These are phyloP conservation scores for Orbilia blumenaviensis DNA, from an alignment of 2,329 filamentous ascomycete species.

Conservation along the genomic window DNA sequence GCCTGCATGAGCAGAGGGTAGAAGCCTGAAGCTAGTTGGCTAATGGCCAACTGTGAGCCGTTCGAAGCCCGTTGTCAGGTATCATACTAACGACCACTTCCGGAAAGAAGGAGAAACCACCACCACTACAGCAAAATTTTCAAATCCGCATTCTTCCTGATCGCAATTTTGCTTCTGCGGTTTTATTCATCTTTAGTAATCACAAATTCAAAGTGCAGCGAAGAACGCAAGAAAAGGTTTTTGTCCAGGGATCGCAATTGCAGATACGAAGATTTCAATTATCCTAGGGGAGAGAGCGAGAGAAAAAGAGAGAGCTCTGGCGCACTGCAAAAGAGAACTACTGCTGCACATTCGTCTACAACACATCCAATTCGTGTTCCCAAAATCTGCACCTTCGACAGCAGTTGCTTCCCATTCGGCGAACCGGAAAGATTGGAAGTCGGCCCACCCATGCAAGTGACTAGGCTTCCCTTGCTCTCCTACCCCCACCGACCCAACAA, in stretches of 20 bases:
- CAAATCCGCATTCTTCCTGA: neutral
- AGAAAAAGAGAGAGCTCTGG: neutral
- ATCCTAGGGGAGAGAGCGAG: no score
- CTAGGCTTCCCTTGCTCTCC: neutral
- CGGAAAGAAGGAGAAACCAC: neutral
- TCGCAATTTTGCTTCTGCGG: neutral
- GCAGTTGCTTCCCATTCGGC: conserved; percentile 36
- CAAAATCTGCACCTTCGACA: conserved; percentile 18
- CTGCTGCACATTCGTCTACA: conserved; percentile 16
- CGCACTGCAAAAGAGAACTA: neutral
- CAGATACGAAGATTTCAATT: neutral
- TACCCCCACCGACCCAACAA: conserved; percentile 5
- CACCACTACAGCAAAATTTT: neutral
- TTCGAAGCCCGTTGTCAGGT: conserved; percentile 1
- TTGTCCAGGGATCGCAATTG: conserved; percentile 3
- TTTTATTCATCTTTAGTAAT: conserved; percentile 5
- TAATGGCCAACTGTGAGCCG: neutral
- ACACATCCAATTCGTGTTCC: conserved; percentile 18
- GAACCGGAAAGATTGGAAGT: conserved; percentile 47
- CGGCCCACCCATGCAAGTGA: conserved; percentile 14
- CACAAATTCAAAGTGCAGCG: neutral
- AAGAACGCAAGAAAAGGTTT: neutral
- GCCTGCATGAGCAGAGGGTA: neutral
- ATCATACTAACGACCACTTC: no score
- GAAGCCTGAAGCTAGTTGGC: conserved; percentile 3